phyloP scores from a whole-genome alignment of 2,329 filamentous ascomycete genomes.

The Arthroderma sp. region DNA sequence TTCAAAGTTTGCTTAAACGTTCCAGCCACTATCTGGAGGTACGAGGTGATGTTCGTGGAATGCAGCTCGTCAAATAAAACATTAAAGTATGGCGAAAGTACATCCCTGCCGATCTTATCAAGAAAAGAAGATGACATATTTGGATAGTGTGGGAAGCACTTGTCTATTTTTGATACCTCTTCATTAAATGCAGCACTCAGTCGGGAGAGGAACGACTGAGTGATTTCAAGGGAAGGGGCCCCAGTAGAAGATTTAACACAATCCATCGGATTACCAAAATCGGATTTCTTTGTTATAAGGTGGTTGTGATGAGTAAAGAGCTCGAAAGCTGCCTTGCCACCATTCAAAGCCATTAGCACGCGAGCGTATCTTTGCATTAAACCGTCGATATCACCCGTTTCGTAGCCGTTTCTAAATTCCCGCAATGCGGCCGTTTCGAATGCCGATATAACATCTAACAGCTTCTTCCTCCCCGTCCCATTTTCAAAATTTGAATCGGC shows the following conservation, averaged over 20 bases:
- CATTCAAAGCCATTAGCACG: constrained; percentile 70
- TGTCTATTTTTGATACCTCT: constrained; percentile 64
- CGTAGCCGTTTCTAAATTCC: constrained; percentile 88
- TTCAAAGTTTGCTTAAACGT: constrained; percentile 76
- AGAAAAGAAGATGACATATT: constrained; percentile 66
- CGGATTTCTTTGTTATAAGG: constrained; percentile 59
- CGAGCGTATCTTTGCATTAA: constrained; percentile 81
- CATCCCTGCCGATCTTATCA: constrained; percentile 68
- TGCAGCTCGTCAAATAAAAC: constrained; percentile 79
- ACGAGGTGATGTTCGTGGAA: constrained; percentile 57
- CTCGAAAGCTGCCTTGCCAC: constrained; percentile 64
- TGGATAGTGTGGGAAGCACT: constrained; percentile 61
- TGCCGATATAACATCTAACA: constrained; percentile 60
- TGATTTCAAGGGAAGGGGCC: constrained; percentile 65
- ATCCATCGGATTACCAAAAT: constrained; percentile 62
- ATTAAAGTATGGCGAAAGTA: constrained; percentile 73
- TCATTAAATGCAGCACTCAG: constrained; percentile 67
- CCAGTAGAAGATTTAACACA: constrained; percentile 60
- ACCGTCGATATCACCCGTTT: constrained; percentile 75
- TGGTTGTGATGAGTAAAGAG: constrained; percentile 82
- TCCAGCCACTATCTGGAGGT: constrained; percentile 74
- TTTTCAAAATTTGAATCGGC: constrained; percentile 72
- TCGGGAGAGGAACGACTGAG: constrained; percentile 64
- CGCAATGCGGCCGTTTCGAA: constrained; percentile 84
- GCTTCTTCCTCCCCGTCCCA: constrained; percentile 53